Conservation (phyloP, 768 basidiomycete species). For the Termitomyces sp. region DNA sequence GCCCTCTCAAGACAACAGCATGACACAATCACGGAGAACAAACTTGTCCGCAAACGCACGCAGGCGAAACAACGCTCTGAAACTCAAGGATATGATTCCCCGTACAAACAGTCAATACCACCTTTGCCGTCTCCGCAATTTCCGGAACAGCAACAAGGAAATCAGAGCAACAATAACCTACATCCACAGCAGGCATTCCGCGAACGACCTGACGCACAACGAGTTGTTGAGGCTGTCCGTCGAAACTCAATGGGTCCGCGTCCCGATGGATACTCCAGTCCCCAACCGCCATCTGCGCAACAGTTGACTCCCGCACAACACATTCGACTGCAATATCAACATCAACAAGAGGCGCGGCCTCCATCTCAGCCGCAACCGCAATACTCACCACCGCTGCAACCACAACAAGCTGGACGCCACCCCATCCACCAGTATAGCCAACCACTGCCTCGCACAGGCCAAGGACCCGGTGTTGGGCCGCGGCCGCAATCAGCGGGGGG, state of each 20-base stretch:
- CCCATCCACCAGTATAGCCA: conserved; percentile 5
- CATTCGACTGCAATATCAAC: conserved; percentile 17
- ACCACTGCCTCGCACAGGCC: conserved; percentile 8
- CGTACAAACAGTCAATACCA: conserved; percentile 3
- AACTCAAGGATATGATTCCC: conserved; percentile 17
- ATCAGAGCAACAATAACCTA: conserved; percentile 7
- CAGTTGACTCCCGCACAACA: conserved; percentile 20
- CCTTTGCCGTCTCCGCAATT: conserved; percentile 17
- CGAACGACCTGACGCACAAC: conserved; percentile 33
- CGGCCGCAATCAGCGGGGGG: conserved; percentile 15
- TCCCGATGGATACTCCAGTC: conserved; percentile 6
- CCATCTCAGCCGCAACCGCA: conserved; percentile 15
- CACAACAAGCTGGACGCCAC: conserved; percentile 15
- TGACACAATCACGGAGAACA: conserved; percentile 72
- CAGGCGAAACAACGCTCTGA: conserved; percentile 60
- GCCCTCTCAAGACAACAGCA: conserved; percentile 78
- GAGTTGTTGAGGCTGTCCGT: conserved; percentile 55
- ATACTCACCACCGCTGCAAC: conserved; percentile 13
- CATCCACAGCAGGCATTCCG: conserved; percentile 12
- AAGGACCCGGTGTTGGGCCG: conserved; percentile 14
- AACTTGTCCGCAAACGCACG: conserved; percentile 82
- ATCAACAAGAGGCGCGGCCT: conserved; percentile 17
- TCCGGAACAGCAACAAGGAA: conserved; percentile 13
- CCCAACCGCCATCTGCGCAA: conserved; percentile 9
- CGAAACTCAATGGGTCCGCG: conserved; percentile 39